Percentiles rank a stretch among this genome's conserved stretches.
phyloP scores from a whole-genome alignment of 441 rosid species.

The Pelargonium citronellum region DNA sequence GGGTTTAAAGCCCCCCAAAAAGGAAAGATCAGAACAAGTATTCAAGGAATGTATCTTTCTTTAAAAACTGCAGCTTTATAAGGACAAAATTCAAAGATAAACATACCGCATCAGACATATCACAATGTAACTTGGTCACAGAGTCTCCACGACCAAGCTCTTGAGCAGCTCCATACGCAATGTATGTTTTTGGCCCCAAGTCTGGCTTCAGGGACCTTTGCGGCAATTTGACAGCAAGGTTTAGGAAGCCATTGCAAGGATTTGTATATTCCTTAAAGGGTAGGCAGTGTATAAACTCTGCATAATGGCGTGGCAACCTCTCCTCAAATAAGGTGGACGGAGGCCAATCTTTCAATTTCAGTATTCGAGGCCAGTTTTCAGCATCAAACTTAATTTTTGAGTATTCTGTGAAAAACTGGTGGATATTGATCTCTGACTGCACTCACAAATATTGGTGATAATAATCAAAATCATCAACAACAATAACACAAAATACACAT shows the following conservation, averaged over 20 bases:
- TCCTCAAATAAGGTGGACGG: constrained; percentile 53
- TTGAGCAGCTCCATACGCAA: constrained; percentile 67
- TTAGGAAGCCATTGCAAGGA: constrained; percentile 53
- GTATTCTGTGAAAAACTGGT: constrained; percentile 58
- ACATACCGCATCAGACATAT: constrained; percentile 92
- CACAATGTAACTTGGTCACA: constrained; percentile 87
- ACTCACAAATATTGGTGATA: neutral
- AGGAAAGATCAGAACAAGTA: neutral
- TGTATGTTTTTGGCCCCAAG: constrained; percentile 88
- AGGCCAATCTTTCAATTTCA: constrained; percentile 93
- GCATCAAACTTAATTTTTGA: constrained; percentile 29
- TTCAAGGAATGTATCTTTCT: neutral
- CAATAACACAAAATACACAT: neutral
- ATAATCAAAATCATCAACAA: neutral
- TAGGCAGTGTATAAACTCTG: constrained; percentile 59
- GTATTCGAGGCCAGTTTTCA: constrained; percentile 48
- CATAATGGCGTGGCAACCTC: constrained; percentile 64
- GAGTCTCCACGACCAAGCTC: constrained; percentile 95
- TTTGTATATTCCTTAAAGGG: constrained; percentile 82
- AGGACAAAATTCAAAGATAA: neutral
- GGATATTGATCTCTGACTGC: constrained; percentile 52
- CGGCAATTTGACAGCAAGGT: constrained; percentile 65
- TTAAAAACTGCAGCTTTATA: neutral
- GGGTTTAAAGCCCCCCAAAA: neutral
- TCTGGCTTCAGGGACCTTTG: constrained; percentile 55